Evolutionary conservation across 108 stramenopile genomes (phyloP).

Genomic region (Cylindrotheca fusiformis): DNA sequence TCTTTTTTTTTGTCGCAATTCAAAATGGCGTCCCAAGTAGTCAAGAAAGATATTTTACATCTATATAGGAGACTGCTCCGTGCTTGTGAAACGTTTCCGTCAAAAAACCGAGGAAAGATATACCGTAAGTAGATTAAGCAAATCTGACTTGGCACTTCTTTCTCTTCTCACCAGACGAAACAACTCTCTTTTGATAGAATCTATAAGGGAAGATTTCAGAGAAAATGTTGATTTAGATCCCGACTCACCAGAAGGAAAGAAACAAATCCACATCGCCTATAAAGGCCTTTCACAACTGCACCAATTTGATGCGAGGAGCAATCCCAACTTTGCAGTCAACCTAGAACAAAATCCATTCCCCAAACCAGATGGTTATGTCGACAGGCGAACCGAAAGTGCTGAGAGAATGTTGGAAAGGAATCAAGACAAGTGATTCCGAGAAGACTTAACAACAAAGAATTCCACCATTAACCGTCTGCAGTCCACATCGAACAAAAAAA

Average conservation of each 20-base stretch:
- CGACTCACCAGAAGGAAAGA: constrained; percentile 42
- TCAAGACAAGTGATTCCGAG: neutral
- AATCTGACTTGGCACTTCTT: no score
- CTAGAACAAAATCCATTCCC: constrained; percentile 88
- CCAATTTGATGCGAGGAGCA: constrained; percentile 64
- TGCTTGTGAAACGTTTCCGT: constrained; percentile 69
- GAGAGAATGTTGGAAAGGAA: constrained; percentile 19
- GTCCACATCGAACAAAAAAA: no score
- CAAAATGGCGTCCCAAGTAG: neutral
- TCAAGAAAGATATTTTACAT: constrained; percentile 38
- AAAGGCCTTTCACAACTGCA: constrained; percentile 75
- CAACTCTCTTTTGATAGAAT: constrained; percentile 8
- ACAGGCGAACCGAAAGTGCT: constrained; percentile 24
- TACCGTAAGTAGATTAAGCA: constrained; percentile 27
- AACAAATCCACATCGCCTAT: constrained; percentile 68
- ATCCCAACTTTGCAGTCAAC: constrained; percentile 67
- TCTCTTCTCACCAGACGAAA: neutral
- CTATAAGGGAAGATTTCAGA: constrained; percentile 78
- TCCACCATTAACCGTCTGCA: neutral
- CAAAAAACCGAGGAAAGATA: constrained; percentile 69
- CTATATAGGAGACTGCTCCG: constrained; percentile 71
- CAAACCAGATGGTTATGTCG: constrained; percentile 47
- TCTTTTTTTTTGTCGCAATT: no score
- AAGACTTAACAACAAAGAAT: neutral
- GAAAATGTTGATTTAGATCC: constrained; percentile 51